phyloP scores from a whole-genome alignment of 306 rosid genomes.

The Mucuna pruriens region DNA sequence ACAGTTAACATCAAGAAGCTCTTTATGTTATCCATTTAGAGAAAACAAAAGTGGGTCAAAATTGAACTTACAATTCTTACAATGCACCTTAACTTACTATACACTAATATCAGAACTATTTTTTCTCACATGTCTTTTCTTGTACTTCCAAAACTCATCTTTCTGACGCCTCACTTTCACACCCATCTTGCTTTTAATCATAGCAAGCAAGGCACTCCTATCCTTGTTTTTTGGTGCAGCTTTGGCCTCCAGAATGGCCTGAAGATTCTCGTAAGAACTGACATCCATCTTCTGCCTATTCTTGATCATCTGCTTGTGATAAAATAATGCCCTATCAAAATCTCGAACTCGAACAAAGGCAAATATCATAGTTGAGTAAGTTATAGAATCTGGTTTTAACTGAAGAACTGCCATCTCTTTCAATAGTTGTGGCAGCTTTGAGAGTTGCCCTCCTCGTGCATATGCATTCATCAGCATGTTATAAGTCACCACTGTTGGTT shows the following conservation, averaged over 20 bases:
- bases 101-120: conserved; percentile 27
- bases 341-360: conserved; percentile 77
- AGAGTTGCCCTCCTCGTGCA: conserved; percentile 83
- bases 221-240: conserved; percentile 74
- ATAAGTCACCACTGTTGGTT: conserved; percentile 81
- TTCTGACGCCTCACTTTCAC: conserved; percentile 67
- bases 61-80: conserved; percentile 22
- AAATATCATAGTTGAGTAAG: conserved; percentile 84
- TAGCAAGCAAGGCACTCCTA: conserved; percentile 63
- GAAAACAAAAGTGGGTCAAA: conserved; percentile 15
- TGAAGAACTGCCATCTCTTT: conserved; percentile 74
- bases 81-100: not conserved
- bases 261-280: conserved; percentile 69
- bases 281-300: conserved; percentile 69
- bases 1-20: conserved; percentile 30
- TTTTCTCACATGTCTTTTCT: conserved; percentile 48
- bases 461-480: conserved; percentile 90
- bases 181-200: conserved; percentile 64
- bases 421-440: conserved; percentile 76
- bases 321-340: conserved; percentile 71
- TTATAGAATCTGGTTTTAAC: conserved; percentile 83
- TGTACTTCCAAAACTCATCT: conserved; percentile 93
- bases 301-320: conserved; percentile 81
- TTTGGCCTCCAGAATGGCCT: conserved; percentile 68
- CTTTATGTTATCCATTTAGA: not conserved